Percentiles rank a stretch among this genome's conserved stretches.
phyloP scores from a whole-genome alignment of 1,284 basidiomycete species.

The Leccinum griseonigrum region DNA sequence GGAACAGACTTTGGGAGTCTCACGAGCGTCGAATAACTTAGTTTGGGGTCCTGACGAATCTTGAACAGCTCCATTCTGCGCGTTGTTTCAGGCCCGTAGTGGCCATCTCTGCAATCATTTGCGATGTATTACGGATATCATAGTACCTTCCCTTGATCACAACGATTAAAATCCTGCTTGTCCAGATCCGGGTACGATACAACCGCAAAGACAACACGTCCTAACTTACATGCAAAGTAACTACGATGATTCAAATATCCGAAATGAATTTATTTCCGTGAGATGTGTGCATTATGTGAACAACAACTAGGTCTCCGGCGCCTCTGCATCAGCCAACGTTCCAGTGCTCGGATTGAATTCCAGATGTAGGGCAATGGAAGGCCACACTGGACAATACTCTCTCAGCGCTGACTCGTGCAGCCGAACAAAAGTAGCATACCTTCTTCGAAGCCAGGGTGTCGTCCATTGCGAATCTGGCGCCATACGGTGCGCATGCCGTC shows the following conservation, averaged over 20 bases:
- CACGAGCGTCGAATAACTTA: slow-evolving; percentile 54
- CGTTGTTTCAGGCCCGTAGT: neutral
- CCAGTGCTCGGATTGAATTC: slow-evolving; percentile 50
- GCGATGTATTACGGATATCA: neutral
- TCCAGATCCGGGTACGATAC: neutral
- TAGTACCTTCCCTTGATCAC: neutral
- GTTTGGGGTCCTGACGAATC: neutral
- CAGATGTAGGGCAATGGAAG: slow-evolving; percentile 60
- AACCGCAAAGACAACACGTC: neutral
- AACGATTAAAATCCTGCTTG: neutral
- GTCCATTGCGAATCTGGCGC: slow-evolving; percentile 76
- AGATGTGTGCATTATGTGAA: slow-evolving; percentile 2
- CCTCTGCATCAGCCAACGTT: slow-evolving; percentile 18
- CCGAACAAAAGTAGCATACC: slow-evolving; percentile 38
- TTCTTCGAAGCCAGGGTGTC: slow-evolving; percentile 83
- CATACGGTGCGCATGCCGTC: slow-evolving; percentile 82
- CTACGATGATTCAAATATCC: slow-evolving; percentile 11
- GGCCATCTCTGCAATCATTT: neutral
- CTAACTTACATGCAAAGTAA: slow-evolving; percentile 4
- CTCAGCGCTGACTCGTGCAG: slow-evolving; percentile 2
- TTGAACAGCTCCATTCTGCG: slow-evolving; percentile 2
- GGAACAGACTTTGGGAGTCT: slow-evolving; percentile 53
- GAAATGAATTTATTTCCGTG: slow-evolving; percentile 1
- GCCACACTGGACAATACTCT: slow-evolving; percentile 54
- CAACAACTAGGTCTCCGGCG: slow-evolving; percentile 17